Evolutionary conservation across 2,329 filamentous ascomycete species (phyloP), one percentile per base, ranked within the genome.

Genomic region (Rhynchosporium secalis): DNA sequence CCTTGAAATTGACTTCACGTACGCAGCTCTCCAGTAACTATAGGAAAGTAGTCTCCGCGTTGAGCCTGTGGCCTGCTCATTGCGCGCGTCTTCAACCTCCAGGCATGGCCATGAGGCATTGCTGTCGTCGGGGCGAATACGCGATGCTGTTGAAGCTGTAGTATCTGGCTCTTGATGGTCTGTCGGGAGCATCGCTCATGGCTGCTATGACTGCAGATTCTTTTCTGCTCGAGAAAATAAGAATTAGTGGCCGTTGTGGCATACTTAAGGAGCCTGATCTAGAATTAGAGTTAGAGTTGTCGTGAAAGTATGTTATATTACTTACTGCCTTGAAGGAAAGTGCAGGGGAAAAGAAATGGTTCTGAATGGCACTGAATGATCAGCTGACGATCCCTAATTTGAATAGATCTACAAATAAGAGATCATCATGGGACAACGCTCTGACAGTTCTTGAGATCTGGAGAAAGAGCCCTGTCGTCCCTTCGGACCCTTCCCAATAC

Each of bases 151-250:
- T 33, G 13, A 28, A 9, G 9, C n/a, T n/a, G 49, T 36, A 28
- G 33, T n/a, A 8, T 41, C 49, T 54, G 49, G 33, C 31, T 54
- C 33, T 40, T 20, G 49, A 28, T n/a, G 33, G n/a, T n/a, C 12
- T 5, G n/a, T 54, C 33, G 49, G 40, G 7, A 54, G 33, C 49
- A 54, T 54, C 31, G 26, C 38, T 54, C 49, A 54, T 54, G 49
- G 49, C 33, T 54, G 49, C 40, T n/a, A 36, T 41, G 31, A 12
- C 10, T 12, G 10, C 26, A 8, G 31, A 54, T 33, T 15, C 13
- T 40, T 40, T 33, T 15, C 13, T 40, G 33, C 38, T 28, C n/a
- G 7, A 36, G 8, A 9, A 54, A 28, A 36, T 10, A 40, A 33
- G 36, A 7, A 10, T 26, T 54, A 13, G 33, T 28, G 26, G 10